These are phyloP conservation scores for Babesia ovis DNA, from an alignment of 169 alveolate species.

Conservation along the genomic window DNA sequence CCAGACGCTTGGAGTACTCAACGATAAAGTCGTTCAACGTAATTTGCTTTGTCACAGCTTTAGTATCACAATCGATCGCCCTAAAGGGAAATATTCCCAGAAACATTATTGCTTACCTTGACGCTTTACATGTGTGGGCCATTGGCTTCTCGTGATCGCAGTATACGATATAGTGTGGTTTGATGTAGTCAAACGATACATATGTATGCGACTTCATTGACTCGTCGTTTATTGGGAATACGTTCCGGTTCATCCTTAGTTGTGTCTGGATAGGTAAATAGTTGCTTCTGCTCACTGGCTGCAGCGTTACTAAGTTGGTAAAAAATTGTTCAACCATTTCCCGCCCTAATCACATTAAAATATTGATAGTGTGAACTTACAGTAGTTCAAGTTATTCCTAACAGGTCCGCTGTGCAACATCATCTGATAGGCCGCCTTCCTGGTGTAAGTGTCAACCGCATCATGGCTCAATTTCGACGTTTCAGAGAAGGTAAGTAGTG, in stretches of 20 bases:
- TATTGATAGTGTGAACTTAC: conserved; percentile 33
- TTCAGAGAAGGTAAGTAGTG: conserved; percentile 61
- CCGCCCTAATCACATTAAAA: conserved; percentile 18
- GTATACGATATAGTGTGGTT: conserved; percentile 68
- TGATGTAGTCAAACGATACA: conserved; percentile 69
- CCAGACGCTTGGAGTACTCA: conserved; percentile 71
- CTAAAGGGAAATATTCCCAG: background rate
- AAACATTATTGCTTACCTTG: conserved; percentile 15
- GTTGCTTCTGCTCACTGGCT: conserved; percentile 70
- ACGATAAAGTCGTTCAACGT: conserved; percentile 67
- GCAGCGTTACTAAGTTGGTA: conserved; percentile 48
- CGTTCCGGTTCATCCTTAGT: conserved; percentile 64
- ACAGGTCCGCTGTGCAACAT: conserved; percentile 66
- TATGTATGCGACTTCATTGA: conserved; percentile 65
- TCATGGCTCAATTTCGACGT: conserved; percentile 64
- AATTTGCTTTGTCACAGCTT: conserved; percentile 61
- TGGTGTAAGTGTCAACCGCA: conserved; percentile 66
- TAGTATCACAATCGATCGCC: conserved; percentile 58
- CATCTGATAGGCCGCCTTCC: conserved; percentile 67
- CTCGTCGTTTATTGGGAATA: conserved; percentile 69
- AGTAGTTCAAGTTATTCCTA: conserved; percentile 69
- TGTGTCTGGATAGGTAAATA: conserved; percentile 48
- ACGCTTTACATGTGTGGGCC: conserved; percentile 73
- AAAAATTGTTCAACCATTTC: conserved; percentile 71
- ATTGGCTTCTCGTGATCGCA: conserved; percentile 74